Base-by-base conservation (phyloP, 2,329 filamentous ascomycete species). In the Fusarium penzigii region DNA sequence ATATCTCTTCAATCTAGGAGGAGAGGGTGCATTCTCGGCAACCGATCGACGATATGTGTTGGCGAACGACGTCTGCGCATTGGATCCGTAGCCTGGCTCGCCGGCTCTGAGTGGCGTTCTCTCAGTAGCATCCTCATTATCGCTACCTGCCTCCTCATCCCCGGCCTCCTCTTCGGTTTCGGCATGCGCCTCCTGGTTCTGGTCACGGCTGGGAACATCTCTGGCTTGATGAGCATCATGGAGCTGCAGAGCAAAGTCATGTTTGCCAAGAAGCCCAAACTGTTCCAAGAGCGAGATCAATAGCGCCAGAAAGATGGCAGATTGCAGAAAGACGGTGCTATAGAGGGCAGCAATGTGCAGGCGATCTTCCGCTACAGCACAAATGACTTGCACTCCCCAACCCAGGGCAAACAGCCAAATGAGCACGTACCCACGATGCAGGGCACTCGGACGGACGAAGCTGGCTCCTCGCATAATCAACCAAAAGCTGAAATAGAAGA, bases 401-500 rank as follows among this genome's bases (percentile, higher is more conserved):
- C 84, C 83, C 1, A 91, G 70, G 32, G 83, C 68, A 68, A 92
- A 97, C 42, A 96, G 78, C 92, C 94, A 97, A 10, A 95, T 81
- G 42, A 92, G 78, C 46, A 84, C 81, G 69, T 94, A 97, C 6
- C 87, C 82, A 17, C 93, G 83, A 52, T 95, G 90, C 7, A 97
- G 82, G 5, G 93, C 93, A 16, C 89, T 94, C 2, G 94, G 93
- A 13, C 93, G 83, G 44, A 88, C 83, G 55, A 87, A 88, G 65
- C 92, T 88, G 14, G 90, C 89, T 2, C 89, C 86, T 16, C 87
- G 83, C 63, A 91, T 85, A 36, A 95, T 78, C 57, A 91, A 87
- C 93, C 93, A 97, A 42, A 91, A 86, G 17, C 87, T 70, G 53
- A 88, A 86, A 65, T 94, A 85, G 78, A 92, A 96, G 1, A 90